Evolutionary conservation across 140 eudicot genomes (phyloP).

Genomic region (Flaveria floridana): DNA sequence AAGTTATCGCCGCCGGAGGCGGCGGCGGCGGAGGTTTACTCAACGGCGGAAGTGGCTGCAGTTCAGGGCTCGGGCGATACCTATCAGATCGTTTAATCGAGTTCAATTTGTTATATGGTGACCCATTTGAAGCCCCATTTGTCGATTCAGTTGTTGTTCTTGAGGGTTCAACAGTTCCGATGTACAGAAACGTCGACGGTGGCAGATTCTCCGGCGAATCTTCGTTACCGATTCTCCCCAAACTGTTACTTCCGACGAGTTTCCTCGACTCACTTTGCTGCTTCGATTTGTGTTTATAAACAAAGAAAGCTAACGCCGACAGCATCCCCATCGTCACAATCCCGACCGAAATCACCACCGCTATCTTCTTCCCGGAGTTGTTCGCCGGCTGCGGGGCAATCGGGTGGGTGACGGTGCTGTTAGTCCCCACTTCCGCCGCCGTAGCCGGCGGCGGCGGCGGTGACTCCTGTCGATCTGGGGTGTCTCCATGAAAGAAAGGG

Average conservation of each 20-base stretch:
- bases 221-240: slow-evolving; percentile 29
- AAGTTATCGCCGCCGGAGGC: slow-evolving; percentile 54
- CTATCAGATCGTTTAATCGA: slow-evolving; percentile 64
- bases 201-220: slow-evolving; percentile 45
- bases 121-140: slow-evolving; percentile 45
- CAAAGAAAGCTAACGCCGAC: slow-evolving; percentile 72
- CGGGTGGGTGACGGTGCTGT: slow-evolving; percentile 46
- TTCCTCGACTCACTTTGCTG: slow-evolving; percentile 57
- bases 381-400: slow-evolving; percentile 54
- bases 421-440: slow-evolving; percentile 3
- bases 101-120: slow-evolving; percentile 71
- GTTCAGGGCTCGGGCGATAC: slow-evolving; percentile 90
- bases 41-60: slow-evolving; percentile 91
- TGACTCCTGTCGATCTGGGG: slow-evolving; percentile 34
- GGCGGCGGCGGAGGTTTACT: slow-evolving; percentile 49
- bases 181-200: slow-evolving; percentile 72
- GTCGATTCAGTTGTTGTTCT: slow-evolving; percentile 41
- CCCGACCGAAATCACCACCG: slow-evolving; percentile 78
- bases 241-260: slow-evolving; percentile 47
- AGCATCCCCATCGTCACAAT: slow-evolving; percentile 79
- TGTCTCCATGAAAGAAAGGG: slow-evolving; percentile 79
- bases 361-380: slow-evolving; percentile 64
- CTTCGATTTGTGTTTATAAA: slow-evolving; percentile 55
- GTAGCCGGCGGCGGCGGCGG: slow-evolving; percentile 49
- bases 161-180: slow-evolving; percentile 89